Evolutionary conservation across 179 eudicot species (phyloP), one percentile per base, ranked within the genome.

Genomic region (Silene noctiflora): DNA sequence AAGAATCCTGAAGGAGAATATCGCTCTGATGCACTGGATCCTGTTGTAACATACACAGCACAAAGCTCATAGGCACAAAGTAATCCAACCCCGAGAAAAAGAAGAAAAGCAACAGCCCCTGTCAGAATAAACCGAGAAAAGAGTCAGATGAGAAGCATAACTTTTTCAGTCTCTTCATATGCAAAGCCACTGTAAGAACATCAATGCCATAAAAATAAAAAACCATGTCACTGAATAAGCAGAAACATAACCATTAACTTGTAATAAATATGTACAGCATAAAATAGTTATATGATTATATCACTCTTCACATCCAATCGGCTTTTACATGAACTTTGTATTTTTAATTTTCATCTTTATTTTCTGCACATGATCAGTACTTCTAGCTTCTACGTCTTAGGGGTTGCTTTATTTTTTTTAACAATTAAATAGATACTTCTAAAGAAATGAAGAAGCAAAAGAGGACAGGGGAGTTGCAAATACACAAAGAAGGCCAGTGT

Each of bases 1-100:
- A 95, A 95, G 87, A 95, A 93, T 25, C 98, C 99, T 21, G 98
- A 95, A 61, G 99, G 96, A 55, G 99, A 93, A 82, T 95, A 95
- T 66, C 90, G 83, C 65, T 89, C 88, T 1, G 97, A 87, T 63
- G 97, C 91, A 78, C 82, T 86, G 64, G 87, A 86, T 72, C 98
- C 98, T 24, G 98, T 90, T 24, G 97, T 93, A 75, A 95, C 89
- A 83, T 95, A 95, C 67, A 95, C 98, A 24, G 98, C 98, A 72
- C 99, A 95, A 60, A 95, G 96, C 81, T 95, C 99, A 65, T 91
- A 95, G 59, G 99, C 91, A 78, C 99, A 95, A 44, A 95, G 96
- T 72, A 95, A 79, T 12, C 92, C 97, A 79, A 95, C 99, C 70
- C 92, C 99, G 70, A 91, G 83, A 59, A 95, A 95, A 66, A 95